Conservation (phyloP, 192 early-diverging fungal species). For the Phycomyces nitens region DNA sequence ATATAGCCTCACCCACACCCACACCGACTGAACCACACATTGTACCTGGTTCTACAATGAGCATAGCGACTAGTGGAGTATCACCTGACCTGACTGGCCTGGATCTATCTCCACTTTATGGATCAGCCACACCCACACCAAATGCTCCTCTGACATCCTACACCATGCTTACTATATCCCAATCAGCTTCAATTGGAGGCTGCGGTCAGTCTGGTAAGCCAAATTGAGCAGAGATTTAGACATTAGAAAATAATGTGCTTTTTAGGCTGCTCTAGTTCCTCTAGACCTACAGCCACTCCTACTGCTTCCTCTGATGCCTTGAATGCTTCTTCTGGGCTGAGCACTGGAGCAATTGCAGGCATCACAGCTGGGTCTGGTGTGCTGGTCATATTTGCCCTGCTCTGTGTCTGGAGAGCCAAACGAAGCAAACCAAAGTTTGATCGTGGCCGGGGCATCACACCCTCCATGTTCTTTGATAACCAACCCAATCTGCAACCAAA, state of each 20-base stretch:
- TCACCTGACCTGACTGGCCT: neutral
- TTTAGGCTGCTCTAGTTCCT: too few species aligned
- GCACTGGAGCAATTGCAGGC: neutral
- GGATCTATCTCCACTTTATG: neutral
- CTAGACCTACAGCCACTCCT: too few species aligned
- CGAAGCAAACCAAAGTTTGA: slow-evolving; percentile 14
- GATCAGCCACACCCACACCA: neutral
- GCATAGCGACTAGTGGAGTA: neutral
- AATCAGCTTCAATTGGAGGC: too few species aligned
- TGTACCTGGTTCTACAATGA: too few species aligned
- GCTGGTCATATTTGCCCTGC: neutral
- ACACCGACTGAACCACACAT: too few species aligned
- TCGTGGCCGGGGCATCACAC: slow-evolving; percentile 24
- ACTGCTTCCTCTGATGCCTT: neutral
- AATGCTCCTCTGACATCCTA: neutral
- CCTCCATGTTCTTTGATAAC: slow-evolving; percentile 21
- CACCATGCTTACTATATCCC: too few species aligned
- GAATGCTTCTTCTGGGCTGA: neutral
- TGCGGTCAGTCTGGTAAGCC: too few species aligned
- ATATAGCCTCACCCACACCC: too few species aligned
- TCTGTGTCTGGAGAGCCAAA: neutral
- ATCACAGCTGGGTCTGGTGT: neutral
- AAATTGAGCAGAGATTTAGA: too few species aligned
- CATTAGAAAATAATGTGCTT: too few species aligned
- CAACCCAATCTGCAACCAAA: neutral